These are phyloP conservation scores for Pseudozyma sp. DNA, from an alignment of 1,284 basidiomycete species.

Conservation along the genomic window DNA sequence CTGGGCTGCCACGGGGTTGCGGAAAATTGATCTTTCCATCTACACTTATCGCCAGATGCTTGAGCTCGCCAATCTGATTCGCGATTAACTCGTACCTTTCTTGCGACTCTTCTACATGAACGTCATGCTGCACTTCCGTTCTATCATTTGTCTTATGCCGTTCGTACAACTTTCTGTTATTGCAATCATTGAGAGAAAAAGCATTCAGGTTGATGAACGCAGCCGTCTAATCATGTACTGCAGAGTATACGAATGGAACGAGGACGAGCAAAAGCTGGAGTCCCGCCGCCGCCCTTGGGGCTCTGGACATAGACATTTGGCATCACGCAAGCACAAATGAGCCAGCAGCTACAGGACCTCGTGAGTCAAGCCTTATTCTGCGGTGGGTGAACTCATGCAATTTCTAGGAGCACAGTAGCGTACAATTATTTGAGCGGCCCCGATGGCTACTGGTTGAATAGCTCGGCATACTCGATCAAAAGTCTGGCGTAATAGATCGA, in stretches of 20 bases:
- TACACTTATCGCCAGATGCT: constrained; percentile 39
- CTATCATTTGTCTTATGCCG: background rate
- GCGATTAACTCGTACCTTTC: constrained; percentile 13
- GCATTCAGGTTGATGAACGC: too few relatives aligned
- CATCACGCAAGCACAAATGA: too few relatives aligned
- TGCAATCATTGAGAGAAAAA: too few relatives aligned
- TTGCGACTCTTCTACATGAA: background rate
- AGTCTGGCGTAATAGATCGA: constrained; percentile 34
- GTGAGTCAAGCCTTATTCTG: too few relatives aligned
- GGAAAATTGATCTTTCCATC: constrained; percentile 28
- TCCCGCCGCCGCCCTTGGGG: too few relatives aligned
- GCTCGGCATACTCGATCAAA: constrained; percentile 32
- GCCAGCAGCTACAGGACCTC: too few relatives aligned
- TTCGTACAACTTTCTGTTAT: too few relatives aligned
- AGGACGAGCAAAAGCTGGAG: too few relatives aligned
- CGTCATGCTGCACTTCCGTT: background rate
- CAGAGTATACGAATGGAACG: too few relatives aligned
- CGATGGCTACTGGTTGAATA: constrained; percentile 6
- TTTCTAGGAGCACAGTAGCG: background rate
- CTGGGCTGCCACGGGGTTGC: constrained; percentile 17
- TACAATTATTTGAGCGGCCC: background rate
- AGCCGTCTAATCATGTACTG: too few relatives aligned
- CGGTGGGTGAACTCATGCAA: too few relatives aligned
- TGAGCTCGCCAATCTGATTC: constrained; percentile 30
- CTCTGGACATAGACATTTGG: too few relatives aligned